Conservation (phyloP, 1,284 basidiomycete species). For the Ustilago curta region DNA sequence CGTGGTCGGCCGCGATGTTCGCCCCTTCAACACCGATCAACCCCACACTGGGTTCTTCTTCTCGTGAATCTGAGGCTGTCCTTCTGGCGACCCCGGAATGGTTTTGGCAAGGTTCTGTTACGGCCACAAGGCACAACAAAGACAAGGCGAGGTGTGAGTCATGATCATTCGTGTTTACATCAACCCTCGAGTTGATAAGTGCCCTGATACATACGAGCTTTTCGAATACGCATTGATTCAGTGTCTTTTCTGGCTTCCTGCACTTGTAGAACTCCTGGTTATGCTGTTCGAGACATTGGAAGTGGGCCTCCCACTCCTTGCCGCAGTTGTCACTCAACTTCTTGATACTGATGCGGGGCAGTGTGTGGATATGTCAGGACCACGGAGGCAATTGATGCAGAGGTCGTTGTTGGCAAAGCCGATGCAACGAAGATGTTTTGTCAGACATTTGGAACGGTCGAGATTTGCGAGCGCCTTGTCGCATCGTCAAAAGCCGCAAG, state of each 20-base stretch:
- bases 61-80: slow-evolving; percentile 89
- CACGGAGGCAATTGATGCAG: not conserved
- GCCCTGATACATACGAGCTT: slow-evolving; percentile 75
- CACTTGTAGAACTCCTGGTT: slow-evolving; percentile 97
- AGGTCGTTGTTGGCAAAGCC: not conserved
- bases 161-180: not conserved
- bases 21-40: slow-evolving; percentile 3
- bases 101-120: slow-evolving; percentile 86
- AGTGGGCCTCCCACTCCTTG: slow-evolving; percentile 89
- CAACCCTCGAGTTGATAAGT: no score
- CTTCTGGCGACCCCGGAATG: slow-evolving; percentile 89
- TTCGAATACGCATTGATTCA: slow-evolving; percentile 97
- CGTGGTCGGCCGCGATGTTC: not conserved
- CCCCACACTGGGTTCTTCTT: slow-evolving; percentile 81
- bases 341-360: slow-evolving; percentile 75
- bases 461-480: not conserved
- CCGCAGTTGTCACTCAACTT: slow-evolving; percentile 94
- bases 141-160: slow-evolving; percentile 66
- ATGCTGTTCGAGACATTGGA: slow-evolving; percentile 92
- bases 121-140: not conserved
- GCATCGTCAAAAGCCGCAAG: not conserved
- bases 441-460: not conserved
- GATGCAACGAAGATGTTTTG: not conserved
- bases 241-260: slow-evolving; percentile 85
- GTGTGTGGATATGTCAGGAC: no score